Evolutionary conservation across 2,329 filamentous ascomycete species (phyloP).

Genomic region (Zymoseptoria ardabiliae): DNA sequence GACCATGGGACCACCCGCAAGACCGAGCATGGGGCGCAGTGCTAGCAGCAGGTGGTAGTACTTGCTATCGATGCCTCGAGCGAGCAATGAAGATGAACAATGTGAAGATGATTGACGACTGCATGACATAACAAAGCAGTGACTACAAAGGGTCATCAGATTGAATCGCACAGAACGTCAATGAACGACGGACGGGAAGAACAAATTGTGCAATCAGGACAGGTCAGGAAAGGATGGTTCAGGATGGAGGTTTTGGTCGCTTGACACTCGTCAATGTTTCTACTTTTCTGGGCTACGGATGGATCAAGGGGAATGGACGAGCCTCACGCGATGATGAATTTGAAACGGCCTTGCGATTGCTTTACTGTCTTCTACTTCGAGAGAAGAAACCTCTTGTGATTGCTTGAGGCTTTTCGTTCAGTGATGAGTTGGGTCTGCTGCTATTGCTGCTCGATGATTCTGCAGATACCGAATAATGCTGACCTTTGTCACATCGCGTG

Average conservation of each 20-base stretch:
- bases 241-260: background rate
- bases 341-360: background rate
- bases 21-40: conserved; percentile 24
- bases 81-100: conserved; percentile 2
- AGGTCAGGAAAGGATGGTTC: background rate
- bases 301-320: background rate
- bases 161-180: background rate
- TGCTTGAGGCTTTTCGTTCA: background rate
- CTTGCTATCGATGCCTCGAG: background rate
- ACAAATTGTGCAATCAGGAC: background rate
- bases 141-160: background rate
- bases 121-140: background rate
- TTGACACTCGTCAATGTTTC: background rate
- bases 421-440: background rate
- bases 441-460: background rate
- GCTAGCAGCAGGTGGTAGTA: conserved; percentile 27
- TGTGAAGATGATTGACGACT: conserved; percentile 5
- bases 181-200: background rate
- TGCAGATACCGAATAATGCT: background rate
- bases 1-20: conserved; percentile 24
- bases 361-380: background rate
- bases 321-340: background rate
- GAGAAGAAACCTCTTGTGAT: background rate
- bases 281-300: background rate
- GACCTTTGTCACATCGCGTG: background rate